Conservation (phyloP, 106 monocot genomes). For the Platanthera guangdongensis region DNA sequence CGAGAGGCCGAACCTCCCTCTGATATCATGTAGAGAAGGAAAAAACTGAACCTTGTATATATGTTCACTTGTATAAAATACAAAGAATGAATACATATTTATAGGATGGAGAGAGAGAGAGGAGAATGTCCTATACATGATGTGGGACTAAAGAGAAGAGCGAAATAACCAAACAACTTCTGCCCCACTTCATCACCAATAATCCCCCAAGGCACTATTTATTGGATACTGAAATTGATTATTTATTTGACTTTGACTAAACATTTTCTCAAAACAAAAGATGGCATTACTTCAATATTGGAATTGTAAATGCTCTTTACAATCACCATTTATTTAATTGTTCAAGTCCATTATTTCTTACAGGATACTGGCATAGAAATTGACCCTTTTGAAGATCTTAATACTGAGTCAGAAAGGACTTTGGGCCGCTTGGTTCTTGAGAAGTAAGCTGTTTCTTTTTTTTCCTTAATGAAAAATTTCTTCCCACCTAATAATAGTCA, state of each 20-base stretch:
- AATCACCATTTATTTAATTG: neutral
- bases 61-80: too few species aligned
- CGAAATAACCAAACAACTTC: too few species aligned
- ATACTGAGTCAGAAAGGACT: conserved; percentile 85
- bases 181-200: too few species aligned
- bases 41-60: too few species aligned
- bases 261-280: neutral
- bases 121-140: too few species aligned
- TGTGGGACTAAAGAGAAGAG: too few species aligned
- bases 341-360: neutral
- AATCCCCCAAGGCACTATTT: too few species aligned
- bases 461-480: neutral
- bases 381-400: conserved; percentile 84
- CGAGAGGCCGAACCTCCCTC: too few species aligned
- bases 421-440: conserved; percentile 85
- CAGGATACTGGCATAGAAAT: conserved; percentile 85
- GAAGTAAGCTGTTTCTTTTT: conserved; percentile 43
- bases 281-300: neutral
- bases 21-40: too few species aligned
- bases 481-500: neutral
- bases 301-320: neutral
- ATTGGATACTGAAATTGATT: too few species aligned
- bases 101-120: too few species aligned
- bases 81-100: too few species aligned
- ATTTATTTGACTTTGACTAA: neutral